Base-by-base conservation (phyloP, 257 asterid species). In the Echites panduratus region DNA sequence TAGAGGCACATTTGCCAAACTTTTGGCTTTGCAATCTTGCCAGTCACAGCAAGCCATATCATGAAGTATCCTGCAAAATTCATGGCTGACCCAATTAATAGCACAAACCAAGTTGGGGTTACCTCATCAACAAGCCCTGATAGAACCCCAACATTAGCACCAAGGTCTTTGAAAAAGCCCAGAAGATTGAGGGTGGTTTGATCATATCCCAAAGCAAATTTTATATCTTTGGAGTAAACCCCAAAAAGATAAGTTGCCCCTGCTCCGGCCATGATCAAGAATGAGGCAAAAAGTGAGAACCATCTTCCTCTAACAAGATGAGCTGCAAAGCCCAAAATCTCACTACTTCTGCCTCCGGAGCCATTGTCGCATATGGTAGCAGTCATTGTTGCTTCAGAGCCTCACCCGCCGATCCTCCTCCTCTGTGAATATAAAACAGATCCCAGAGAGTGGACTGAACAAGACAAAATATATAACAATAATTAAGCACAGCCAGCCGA, bases 181-280 rank as follows among this genome's bases (percentile, higher is more conserved):
- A 91, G 78, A 74, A 87, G 91, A 62, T 91, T 91, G 47, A 91
- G 89, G 4, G 97, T 91, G 10, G 97, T 87, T 78, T 91, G 97
- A 64, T 89, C 95, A 73, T 91, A 91, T 1, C 91, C 96, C 5
- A 91, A 81, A 0, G 90, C 58, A 29, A 87, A 61, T 69, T 91
- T 91, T 26, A 91, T 89, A 16, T 91, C 96, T 70, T 88, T 89
- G 47, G 97, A 91, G 82, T 91, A 91, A 5, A 86, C 89, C 7
- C 91, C 96, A 75, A 89, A 91, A 10, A 91, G 85, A 40, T 91
- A 91, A 2, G 97, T 89, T 1, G 97, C 97, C n/a, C 97, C 97
- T 0, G 97, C 97, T 7, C 96, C 97, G 26, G 96, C 88, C 97
- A 89, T 91, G 69, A 91, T 72, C 24, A 91, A 85, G 76, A 91